Evolutionary conservation across 345 rosid species (phyloP), one percentile per base, ranked within the genome.

Genomic region (Adansonia digitata): DNA sequence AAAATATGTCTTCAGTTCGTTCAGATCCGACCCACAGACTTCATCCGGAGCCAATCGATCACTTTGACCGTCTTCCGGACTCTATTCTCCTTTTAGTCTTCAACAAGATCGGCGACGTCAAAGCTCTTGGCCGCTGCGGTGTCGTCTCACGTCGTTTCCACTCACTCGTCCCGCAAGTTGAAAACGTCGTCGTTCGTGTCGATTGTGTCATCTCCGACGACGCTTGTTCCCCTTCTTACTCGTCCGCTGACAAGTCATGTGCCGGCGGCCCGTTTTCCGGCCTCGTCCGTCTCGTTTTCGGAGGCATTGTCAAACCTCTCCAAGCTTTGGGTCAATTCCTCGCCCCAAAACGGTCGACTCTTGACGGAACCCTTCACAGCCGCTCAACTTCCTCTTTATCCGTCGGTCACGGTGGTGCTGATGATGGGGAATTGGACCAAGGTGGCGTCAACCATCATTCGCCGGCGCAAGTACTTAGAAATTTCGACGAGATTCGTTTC

Each of bases 121-220:
- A 96, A 69, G 89, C 97, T n/a, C 90, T 96, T 0, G 99, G 99
- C 14, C 87, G 97, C 2, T 96, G 99, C 94, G 86, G 89, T 46
- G 92, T 86, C 53, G 98, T 90, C 26, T 93, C 94, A 4, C 84
- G 89, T 11, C 85, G 99, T 0, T 95, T 93, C 67, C 93, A 88
- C 61, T 89, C 86, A 5, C 87, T 96, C 2, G 90, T 89, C 34
- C 92, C 97, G 0, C 92, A 89, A 43, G 99, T 96, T 14, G 92
- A 93, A 0, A 85, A 84, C 93, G 97, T 96, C 45, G 80, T 93
- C 35, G 97, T 96, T 11, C 90, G 94, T 11, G 98, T 95, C 48
- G 97, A 93, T 49, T 95, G 98, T 53, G 97, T 93, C 18, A 91
- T 93, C 72, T 93, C 99, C 77, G 98, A 95, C 49, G 99, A 95